A percentile compares a stretch with the other conserved stretches of the same genome.
These are phyloP conservation scores for Ustilago tritici DNA, from an alignment of 1,284 basidiomycete species.

Conservation along the genomic window DNA sequence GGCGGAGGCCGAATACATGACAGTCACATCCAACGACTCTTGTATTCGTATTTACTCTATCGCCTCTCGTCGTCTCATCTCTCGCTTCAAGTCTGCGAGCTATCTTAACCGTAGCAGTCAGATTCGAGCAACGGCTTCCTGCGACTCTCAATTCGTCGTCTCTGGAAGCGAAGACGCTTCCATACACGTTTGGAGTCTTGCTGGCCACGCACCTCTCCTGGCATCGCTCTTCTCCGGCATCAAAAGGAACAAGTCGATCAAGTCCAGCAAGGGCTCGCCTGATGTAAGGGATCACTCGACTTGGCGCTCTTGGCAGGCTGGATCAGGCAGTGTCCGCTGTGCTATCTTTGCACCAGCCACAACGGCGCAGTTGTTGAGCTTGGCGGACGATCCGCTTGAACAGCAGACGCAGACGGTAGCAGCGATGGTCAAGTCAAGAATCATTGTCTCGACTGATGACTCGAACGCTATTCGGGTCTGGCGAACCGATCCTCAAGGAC, in stretches of 20 bases:
- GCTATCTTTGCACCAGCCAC: conserved; percentile 53
- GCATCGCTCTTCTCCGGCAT: conserved; percentile 20
- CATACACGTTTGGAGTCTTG: conserved; percentile 65
- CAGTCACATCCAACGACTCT: conserved; percentile 70
- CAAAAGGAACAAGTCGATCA: conserved; percentile 34
- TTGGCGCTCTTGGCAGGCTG: conserved; percentile 49
- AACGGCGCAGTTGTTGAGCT: conserved; percentile 31
- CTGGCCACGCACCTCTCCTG: conserved; percentile 16
- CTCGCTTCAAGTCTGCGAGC: conserved; percentile 55
- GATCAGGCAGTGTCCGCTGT: conserved; percentile 47
- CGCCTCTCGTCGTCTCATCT: conserved; percentile 49
- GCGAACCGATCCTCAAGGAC: conserved; percentile 44
- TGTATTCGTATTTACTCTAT: conserved; percentile 69
- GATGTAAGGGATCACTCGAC: conserved; percentile 26
- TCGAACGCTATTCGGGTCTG: conserved; percentile 43
- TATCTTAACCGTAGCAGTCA: conserved; percentile 64
- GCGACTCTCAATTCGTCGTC: conserved; percentile 67
- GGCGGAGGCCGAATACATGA: conserved; percentile 57
- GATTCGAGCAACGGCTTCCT: conserved; percentile 65
- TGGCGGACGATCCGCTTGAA: conserved; percentile 45
- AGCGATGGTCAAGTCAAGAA: conserved; percentile 19
- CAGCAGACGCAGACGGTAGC: not conserved
- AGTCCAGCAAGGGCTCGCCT: conserved; percentile 1
- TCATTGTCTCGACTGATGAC: conserved; percentile 59
- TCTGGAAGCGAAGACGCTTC: conserved; percentile 68